Percentiles rank a stretch among this genome's conserved stretches.
Conservation (phyloP, 1,139 yeast genomes). For the Casaregolazyma lundiana region DNA sequence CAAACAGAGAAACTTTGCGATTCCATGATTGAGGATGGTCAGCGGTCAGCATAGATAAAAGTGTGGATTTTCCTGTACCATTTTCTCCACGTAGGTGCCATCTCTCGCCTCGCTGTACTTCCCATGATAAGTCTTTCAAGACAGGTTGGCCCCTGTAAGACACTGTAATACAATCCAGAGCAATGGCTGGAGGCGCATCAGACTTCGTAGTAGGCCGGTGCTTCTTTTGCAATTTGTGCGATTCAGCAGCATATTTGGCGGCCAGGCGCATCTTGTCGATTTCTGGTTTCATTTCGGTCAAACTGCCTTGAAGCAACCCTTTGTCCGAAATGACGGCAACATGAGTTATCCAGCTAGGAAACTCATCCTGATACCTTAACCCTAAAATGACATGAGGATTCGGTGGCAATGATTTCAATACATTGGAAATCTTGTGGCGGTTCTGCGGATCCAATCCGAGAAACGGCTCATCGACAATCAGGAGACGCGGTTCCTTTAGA, state of each 20-base stretch:
- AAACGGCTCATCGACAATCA: conserved; percentile 86
- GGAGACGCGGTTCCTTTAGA: conserved; percentile 56
- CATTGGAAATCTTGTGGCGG: conserved; percentile 52
- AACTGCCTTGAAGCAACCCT: conserved; percentile 54
- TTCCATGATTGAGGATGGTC: conserved; percentile 98
- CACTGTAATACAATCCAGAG: conserved; percentile 61
- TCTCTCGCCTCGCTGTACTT: conserved; percentile 62
- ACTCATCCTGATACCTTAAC: conserved; percentile 63
- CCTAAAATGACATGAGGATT: conserved; percentile 59
- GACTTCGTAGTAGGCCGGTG: conserved; percentile 5
- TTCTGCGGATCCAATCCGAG: conserved; percentile 84
- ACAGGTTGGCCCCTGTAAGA: conserved; percentile 60
- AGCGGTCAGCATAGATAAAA: conserved; percentile 77
- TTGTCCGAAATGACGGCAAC: conserved; percentile 54
- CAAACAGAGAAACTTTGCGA: conserved; percentile 59
- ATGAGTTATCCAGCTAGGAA: conserved; percentile 78
- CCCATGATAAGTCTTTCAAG: conserved; percentile 60
- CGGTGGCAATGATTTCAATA: conserved; percentile 39
- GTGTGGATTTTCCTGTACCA: conserved; percentile 90
- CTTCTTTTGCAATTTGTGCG: not conserved
- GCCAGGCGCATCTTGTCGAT: conserved; percentile 31
- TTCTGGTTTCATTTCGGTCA: conserved; percentile 31
- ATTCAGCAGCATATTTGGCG: conserved; percentile 4
- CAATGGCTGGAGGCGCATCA: conserved; percentile 42
- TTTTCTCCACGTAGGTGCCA: conserved; percentile 91